These are phyloP conservation scores for Schwanniomyces etchellsii DNA, from an alignment of 1,139 yeast genomes.

Conservation along the genomic window DNA sequence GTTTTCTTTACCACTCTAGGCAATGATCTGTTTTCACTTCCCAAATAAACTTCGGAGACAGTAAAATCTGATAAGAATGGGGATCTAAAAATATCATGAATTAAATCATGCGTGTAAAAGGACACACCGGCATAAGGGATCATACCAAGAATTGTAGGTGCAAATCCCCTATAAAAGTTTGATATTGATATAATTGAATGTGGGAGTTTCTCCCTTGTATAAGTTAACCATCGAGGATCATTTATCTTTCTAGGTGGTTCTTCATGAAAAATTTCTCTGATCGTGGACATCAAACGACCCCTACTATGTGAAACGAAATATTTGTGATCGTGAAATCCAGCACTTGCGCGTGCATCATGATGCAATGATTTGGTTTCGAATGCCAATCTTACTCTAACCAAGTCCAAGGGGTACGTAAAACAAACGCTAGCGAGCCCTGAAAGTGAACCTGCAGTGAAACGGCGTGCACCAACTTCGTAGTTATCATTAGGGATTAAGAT, in stretches of 20 bases:
- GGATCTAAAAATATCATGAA: conserved; percentile 80
- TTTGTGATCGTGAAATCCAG: conserved; percentile 8
- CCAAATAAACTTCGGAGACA: conserved; percentile 22
- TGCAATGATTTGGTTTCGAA: conserved; percentile 55
- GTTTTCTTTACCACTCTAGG: conserved; percentile 14
- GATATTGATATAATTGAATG: conserved; percentile 37
- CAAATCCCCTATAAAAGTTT: conserved; percentile 90
- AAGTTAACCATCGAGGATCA: conserved; percentile 34
- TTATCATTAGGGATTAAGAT: conserved; percentile 67
- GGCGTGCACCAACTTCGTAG: conserved; percentile 73
- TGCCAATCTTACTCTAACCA: conserved; percentile 86
- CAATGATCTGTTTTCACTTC: not conserved
- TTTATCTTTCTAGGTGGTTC: conserved; percentile 42
- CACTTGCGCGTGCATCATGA: conserved; percentile 3
- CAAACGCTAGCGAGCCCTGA: conserved; percentile 86
- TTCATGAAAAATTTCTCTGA: conserved; percentile 55
- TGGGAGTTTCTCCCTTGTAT: conserved; percentile 29
- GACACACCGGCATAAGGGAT: conserved; percentile 98
- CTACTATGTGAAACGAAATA: conserved; percentile 12
- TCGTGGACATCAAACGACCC: conserved; percentile 44
- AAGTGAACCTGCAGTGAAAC: conserved; percentile 84
- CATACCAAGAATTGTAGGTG: conserved; percentile 94
- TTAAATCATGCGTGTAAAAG: conserved; percentile 85
- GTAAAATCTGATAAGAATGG: conserved; percentile 50
- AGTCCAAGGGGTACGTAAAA: conserved; percentile 87